Evolutionary conservation across 306 rosid genomes (phyloP), one percentile per base, ranked within the genome.

Genomic region (Malus fusca): DNA sequence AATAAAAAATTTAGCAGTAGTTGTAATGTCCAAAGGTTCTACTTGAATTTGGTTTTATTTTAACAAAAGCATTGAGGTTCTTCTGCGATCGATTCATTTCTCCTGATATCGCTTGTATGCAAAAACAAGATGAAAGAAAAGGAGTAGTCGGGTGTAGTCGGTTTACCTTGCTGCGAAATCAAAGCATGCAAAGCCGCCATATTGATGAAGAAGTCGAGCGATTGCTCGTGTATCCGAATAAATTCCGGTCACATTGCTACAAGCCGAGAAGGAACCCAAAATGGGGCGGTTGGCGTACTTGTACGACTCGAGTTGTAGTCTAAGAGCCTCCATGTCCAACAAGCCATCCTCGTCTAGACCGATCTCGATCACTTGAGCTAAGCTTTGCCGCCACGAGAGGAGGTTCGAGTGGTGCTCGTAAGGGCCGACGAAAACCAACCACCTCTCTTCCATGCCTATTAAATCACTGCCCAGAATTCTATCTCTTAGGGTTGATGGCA

Each of bases 381-480:
- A 77, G 79, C 94, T 91, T 46, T 88, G 96, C 68, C 96, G 64
- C 98, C 98, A 93, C 8, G 96, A 90, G 22, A 93, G 96, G 8
- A 91, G 81, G 81, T 93, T 93, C 0, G 98, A 93, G 71, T 93
- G 97, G 79, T 93, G 98, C 71, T 93, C 98, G 60, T 83, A 77
- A 0, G 96, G 98, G 21, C 98, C 98, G 12, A 91, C 92, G 53
- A 93, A 91, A 56, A 91, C 92, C 26, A 93, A 86, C 97, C 98
- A 93, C 65, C 87, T 88, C 73, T 91, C 96, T 56, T 91, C 82
- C 44, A 42, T 42, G 10, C 18, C 55, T 15, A 2, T 28, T 0
- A 30, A 26, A 5, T 84, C 81, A 72, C 44, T 80, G 8, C 66
- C 66, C 42, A 88, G 51, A 0, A 89, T 12, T 22, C 79, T 86